Evolutionary conservation across 768 basidiomycete species (phyloP), one percentile per base, ranked within the genome.

Genomic region (button mushroom (Agaricus bisporus)): DNA sequence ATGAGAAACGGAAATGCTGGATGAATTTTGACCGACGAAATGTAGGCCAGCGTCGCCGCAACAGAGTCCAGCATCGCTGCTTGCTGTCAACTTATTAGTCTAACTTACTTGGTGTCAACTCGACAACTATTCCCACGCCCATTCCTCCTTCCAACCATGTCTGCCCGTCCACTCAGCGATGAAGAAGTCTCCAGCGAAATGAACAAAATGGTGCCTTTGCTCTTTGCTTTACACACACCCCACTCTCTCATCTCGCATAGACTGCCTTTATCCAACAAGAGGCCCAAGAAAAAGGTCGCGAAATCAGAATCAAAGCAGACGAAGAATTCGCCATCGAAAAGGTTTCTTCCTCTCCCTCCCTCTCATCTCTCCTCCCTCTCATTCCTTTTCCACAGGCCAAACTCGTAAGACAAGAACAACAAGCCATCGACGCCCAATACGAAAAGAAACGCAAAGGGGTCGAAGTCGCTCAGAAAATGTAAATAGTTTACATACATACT

Each of bases 311-410:
- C 56, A 99, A 99, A 70, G 95, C 97, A 0, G 94, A 99, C 58
- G 95, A 98, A 68, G 95, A 99, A 73, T 98, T 98, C 66, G 89
- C 95, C 17, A 98, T 99, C 60, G 97, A 99, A 69, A 99, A 99
- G 82, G 95, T 85, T 51, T 55, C 58, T 25, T 10, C 10, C 8
- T 11, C 25, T 39, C 56, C 41, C 1, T 35, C 46, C 26, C 15
- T 18, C 18, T 7, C 25, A 39, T 22, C 26, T 32, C 48, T 46
- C 42, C 32, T 2, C 1, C 1, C 32, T 32, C 11, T 32, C 32
- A 1, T 32, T 32, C 11, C 32, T 4, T 32, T 11, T 6, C 29
- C 29, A 1, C 32, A 98, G 95, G 95, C 95, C 47, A 97, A 92
- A 71, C 86, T 98, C 55, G 95, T 99, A 22, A 92, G 94, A 67